Percentiles rank a stretch among this genome's conserved stretches.
Evolutionary conservation across 257 asterid species (phyloP).

Genomic region (Solanum arcanum): DNA sequence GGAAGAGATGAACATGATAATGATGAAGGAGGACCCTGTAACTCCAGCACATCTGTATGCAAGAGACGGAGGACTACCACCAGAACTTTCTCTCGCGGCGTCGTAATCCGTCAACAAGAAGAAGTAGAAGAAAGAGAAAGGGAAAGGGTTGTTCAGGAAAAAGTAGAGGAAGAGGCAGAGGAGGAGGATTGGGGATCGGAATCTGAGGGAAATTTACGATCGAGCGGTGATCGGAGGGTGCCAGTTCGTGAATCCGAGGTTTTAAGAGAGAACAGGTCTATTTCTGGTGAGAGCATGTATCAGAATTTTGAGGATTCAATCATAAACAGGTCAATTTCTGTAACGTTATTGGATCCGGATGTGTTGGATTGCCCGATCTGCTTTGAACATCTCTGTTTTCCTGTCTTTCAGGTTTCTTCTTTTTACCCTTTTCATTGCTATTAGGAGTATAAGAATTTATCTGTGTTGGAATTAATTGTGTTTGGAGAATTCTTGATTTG

Average conservation of each 20-base stretch:
- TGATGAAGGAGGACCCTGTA: no score
- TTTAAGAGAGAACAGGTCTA: background rate
- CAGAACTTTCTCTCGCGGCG: no score
- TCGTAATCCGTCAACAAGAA: no score
- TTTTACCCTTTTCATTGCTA: background rate
- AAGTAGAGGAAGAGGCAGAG: background rate
- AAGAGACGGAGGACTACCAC: no score
- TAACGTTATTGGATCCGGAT: slow-evolving; percentile 40
- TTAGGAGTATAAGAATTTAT: background rate
- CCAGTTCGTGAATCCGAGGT: background rate
- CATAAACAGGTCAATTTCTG: background rate
- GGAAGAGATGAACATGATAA: slow-evolving; percentile 3
- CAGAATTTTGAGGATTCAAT: background rate
- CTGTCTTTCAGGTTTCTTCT: slow-evolving; percentile 58
- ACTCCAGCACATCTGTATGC: no score
- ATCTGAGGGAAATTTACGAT: background rate
- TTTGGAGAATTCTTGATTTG: no score
- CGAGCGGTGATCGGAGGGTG: background rate
- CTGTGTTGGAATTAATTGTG: no score
- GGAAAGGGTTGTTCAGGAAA: background rate
- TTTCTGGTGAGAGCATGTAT: background rate
- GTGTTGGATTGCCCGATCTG: slow-evolving; percentile 76
- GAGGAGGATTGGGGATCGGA: background rate
- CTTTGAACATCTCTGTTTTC: slow-evolving; percentile 35
- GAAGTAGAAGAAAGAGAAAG: no score